Evolutionary conservation across 306 rosid genomes (phyloP).

Genomic region (Mucuna pruriens): DNA sequence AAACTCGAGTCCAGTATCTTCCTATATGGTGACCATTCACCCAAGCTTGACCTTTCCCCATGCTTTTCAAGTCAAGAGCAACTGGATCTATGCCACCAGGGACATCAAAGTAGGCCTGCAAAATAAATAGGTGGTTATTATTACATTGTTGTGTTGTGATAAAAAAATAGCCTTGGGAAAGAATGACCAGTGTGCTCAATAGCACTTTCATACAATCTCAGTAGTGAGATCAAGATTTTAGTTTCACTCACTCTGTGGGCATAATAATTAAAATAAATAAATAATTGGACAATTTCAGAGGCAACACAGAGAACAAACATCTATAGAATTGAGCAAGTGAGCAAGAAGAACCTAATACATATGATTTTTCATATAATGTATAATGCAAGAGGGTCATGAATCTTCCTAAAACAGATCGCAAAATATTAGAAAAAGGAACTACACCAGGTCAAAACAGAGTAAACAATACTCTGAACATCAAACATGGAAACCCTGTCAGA

Average conservation of each 20-base stretch:
- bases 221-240: not conserved
- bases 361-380: not conserved
- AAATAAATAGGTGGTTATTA: conserved; percentile 27
- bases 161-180: not conserved
- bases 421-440: not conserved
- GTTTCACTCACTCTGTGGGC: conserved; percentile 6
- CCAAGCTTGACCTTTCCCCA: conserved; percentile 99
- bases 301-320: not conserved
- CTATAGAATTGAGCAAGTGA: not conserved
- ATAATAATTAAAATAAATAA: not conserved
- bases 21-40: conserved; percentile 96
- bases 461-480: not conserved
- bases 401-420: conserved; percentile 12
- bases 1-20: conserved; percentile 87
- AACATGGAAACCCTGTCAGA: not conserved
- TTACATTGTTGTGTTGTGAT: not conserved
- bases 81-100: conserved; percentile 86
- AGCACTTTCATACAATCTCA: not conserved
- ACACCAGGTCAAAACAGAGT: not conserved
- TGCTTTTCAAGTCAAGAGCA: conserved; percentile 86
- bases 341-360: not conserved
- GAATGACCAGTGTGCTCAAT: conserved; percentile 9
- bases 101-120: conserved; percentile 78
- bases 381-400: not conserved
- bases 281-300: not conserved